Base-by-base conservation (phyloP, 2,329 filamentous ascomycete species). In the Colletotrichum navitas region DNA sequence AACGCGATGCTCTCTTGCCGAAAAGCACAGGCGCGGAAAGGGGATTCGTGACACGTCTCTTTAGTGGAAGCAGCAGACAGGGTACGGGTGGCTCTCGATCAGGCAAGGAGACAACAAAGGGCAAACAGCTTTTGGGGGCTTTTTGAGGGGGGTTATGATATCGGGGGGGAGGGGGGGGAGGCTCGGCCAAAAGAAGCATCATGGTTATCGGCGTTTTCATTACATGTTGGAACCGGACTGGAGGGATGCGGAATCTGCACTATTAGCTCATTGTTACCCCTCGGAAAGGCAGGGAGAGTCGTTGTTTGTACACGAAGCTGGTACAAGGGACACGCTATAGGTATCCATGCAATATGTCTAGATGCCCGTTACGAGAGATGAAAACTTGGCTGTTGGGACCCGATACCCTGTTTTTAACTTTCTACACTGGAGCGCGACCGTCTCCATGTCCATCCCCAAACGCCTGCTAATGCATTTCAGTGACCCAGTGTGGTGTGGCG, bases 1-100 rank as follows among this genome's bases (percentile, higher is more conserved):
- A 79, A 12, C 80, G 81, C n/a, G 77, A 81, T 2, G 74, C 73
- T 18, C 77, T 88, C 6, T 79, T 87, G 0, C 85, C 86, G 0
- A 70, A 75, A 2, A 82, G 82, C 8, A 78, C 77, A 21, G 77
- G 73, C 32, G 45, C 63, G 64, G 63, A 73, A 16, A 72, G 58
- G 55, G 71, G 71, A 1, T 47, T 74, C 21, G 68, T 74, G 12
- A 58, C 63, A 1, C 54, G 73, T 1, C 60, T 74, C 1, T 73
- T 74, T 5, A 62, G 56, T 18, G 66, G 69, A n/a, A 71, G 63
- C 32, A 71, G 66, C 36, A 64, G 63, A 36, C 63, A 47, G 14
- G 73, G 61, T 11, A 36, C 60, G 5, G 61, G 55, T 5, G 51
- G 12, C 11, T 18, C 55, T 26, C 66, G 47, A 12, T 65, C 71